phyloP scores from a whole-genome alignment of 495 filamentous ascomycete species.

The Beverwykella pulmonaria region DNA sequence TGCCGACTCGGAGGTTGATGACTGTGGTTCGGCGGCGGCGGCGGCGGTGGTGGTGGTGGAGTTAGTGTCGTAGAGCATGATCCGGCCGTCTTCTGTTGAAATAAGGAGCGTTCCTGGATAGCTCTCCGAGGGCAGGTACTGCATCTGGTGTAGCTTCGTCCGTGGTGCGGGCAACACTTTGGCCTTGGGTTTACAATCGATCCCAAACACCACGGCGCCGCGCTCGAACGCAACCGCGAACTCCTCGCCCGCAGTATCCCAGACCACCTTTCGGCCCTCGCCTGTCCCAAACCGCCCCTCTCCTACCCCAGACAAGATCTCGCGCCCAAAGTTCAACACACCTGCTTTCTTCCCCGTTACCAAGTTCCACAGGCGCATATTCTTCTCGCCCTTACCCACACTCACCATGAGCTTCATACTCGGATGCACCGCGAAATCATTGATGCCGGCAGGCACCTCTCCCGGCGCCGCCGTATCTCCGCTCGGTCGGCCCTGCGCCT shows the following conservation, averaged over 20 bases:
- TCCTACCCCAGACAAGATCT: constrained; percentile 67
- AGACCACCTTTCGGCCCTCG: constrained; percentile 81
- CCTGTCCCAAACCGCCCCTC: constrained; percentile 76
- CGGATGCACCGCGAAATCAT: constrained; percentile 93
- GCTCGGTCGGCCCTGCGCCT: constrained; percentile 76
- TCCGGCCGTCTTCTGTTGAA: constrained; percentile 89
- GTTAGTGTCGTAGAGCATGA: constrained; percentile 78
- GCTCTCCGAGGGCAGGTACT: constrained; percentile 61
- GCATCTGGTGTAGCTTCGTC: constrained; percentile 81
- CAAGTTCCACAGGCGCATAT: constrained; percentile 94
- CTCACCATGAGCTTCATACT: constrained; percentile 94
- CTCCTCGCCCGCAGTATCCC: constrained; percentile 76
- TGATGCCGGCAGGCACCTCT: constrained; percentile 83
- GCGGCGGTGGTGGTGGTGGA: background rate
- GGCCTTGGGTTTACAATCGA: constrained; percentile 80
- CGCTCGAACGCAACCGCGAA: constrained; percentile 89
- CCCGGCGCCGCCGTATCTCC: constrained; percentile 89
- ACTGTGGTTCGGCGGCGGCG: background rate
- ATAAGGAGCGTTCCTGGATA: constrained; percentile 64
- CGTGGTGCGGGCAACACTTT: constrained; percentile 65
- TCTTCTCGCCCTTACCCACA: constrained; percentile 83
- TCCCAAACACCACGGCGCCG: constrained; percentile 80
- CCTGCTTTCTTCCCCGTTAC: constrained; percentile 95
- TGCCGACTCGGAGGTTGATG: constrained; percentile 33
- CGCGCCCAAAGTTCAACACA: constrained; percentile 77